Evolutionary conservation across 2,329 filamentous ascomycete genomes (phyloP), one percentile per base, ranked within the genome.

Genomic region (Elsinoe arachidis): DNA sequence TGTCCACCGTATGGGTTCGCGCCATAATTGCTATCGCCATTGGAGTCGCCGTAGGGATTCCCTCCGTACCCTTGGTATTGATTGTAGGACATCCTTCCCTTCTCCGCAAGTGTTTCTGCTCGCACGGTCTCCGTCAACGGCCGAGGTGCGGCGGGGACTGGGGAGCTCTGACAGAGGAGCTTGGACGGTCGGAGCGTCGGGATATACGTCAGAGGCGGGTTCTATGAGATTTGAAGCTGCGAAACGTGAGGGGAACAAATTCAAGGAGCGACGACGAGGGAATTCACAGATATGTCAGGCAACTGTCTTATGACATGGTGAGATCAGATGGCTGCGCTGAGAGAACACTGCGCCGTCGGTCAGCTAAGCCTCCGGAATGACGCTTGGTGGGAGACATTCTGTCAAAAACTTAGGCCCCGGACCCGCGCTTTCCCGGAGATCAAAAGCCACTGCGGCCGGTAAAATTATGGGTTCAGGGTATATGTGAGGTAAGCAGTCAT

Each of bases 1-100:
- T 19, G 15, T 19, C 11, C 34, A 53, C 70, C 71, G 56, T 75
- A 74, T 7, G 72, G 71, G 61, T 74, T 72, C 56, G 63, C 56
- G 62, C 67, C 67, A 60, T 63, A 61, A 14, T 65, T 60, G 56
- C 70, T 69, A 44, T 76, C 75, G 67, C 78, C 78, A 58, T 80
- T 76, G 61, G 78, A 74, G 68, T 87, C 86, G 60, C 79, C 75
- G 69, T 88, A 88, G 38, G 84, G 84, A 67, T 87, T 86, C 61
- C 74, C 74, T 61, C 73, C 69, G 63, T 78, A 78, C 58, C 80
- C 78, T 62, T 80, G 76, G 69, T 86, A 85, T 66, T 81, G 79
- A 59, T 70, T 70, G 74, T 83, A 80, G 63, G 82, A 82, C 83
- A 86, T 85, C 33, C 23, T 49, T 33, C n/a, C 5, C 14, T 4